Percentiles rank a stretch among this genome's conserved stretches.
Conservation (phyloP, 1,284 basidiomycete species). For the Caloboletus inedulis region DNA sequence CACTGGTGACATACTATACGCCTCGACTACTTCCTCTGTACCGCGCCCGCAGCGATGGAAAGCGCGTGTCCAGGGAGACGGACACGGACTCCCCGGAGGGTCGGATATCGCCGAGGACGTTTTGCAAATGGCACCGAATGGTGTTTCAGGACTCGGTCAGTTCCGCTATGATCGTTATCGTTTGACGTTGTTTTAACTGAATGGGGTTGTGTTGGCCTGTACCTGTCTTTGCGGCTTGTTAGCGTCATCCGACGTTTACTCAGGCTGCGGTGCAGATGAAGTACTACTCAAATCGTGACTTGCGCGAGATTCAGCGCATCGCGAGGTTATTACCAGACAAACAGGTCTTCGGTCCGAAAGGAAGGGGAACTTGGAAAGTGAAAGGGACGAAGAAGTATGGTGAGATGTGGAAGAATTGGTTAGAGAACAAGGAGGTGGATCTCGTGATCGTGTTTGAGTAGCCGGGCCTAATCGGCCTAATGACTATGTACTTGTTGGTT, state of each 20-base stretch:
- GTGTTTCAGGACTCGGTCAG: slow-evolving; percentile 38
- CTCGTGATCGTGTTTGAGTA: slow-evolving; percentile 28
- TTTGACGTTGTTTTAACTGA: neutral
- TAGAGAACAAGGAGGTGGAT: slow-evolving; percentile 26
- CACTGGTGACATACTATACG: slow-evolving; percentile 29
- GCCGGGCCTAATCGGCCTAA: neutral
- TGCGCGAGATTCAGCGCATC: slow-evolving; percentile 39
- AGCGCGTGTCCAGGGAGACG: neutral
- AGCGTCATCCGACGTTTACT: slow-evolving; percentile 35
- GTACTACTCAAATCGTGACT: slow-evolving; percentile 36
- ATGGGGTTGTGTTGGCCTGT: neutral
- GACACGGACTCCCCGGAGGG: slow-evolving; percentile 6
- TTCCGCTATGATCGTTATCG: neutral
- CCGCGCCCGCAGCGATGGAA: slow-evolving; percentile 12
- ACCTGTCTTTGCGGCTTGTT: neutral
- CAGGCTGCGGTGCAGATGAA: slow-evolving; percentile 33
- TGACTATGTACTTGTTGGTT: neutral
- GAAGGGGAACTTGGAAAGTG: neutral
- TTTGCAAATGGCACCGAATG: slow-evolving; percentile 43
- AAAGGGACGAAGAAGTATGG: slow-evolving; percentile 26
- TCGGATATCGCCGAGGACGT: slow-evolving; percentile 30
- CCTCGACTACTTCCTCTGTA: slow-evolving; percentile 31
- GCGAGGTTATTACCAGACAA: slow-evolving; percentile 34
- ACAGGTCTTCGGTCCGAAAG: slow-evolving; percentile 25
- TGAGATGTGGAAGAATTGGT: slow-evolving; percentile 37